Base-by-base conservation (phyloP, 2,329 filamentous ascomycete species). In the Emmonsiellopsis sp. region DNA sequence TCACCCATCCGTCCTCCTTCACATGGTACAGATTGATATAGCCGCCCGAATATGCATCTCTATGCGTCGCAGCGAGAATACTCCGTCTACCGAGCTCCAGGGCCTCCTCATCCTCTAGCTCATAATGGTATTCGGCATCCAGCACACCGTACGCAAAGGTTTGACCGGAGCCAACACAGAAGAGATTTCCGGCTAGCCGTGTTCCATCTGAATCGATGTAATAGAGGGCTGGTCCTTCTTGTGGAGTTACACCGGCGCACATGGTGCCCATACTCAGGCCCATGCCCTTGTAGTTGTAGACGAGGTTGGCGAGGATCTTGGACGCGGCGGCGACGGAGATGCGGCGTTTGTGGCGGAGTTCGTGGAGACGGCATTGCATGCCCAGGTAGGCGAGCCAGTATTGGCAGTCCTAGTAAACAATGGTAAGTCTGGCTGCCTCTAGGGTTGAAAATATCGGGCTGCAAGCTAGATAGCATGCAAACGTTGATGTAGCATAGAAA, bases 21-120 rank as follows among this genome's bases (percentile, higher is more conserved):
- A 98, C 91, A 68, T 98, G 93, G 75, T 98, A 98, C 68, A 97
- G 71, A 77, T 98, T 98, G 80, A 98, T 96, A 77, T 83, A 97
- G 61, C 93, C 93, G 78, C 93, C 93, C 27, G 93, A 97, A 81
- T 87, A 98, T n/a, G 93, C 93, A 71, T 98, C 93, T 68, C 93
- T 82, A 76, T 98, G 93, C 56, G 92, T 97, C 53, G 93, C 93
- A 39, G 93, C 93, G 61, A 98, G 76, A 68, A 98, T 98, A 74
- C 89, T 95, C 68, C 93, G 81, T 67, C 86, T 83, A 54, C 92
- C 93, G 56, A 98, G 80, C 76, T 93, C 89, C 59, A 98, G 80
- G 46, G 93, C 93, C 62, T 93, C 91, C 69, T 95, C 86, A 58
- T 86, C 87, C 48, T 79, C 83, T 67, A 98, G 72, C 57, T 98